Percentiles rank a stretch among this genome's conserved stretches.
These are phyloP conservation scores for Exobasidium cylindrosporum DNA, from an alignment of 1,284 basidiomycete species.

Conservation along the genomic window DNA sequence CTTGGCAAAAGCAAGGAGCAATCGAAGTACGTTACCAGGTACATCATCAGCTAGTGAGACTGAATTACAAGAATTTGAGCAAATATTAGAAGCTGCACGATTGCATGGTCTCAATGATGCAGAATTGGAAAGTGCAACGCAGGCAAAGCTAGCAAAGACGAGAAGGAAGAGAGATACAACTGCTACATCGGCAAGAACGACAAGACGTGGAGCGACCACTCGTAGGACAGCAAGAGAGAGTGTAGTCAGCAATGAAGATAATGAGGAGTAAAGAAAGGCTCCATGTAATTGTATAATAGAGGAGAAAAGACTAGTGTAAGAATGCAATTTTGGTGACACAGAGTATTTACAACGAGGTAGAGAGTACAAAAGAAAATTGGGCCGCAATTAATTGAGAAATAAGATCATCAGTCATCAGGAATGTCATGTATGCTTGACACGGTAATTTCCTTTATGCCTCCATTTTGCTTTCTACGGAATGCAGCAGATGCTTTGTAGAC, in stretches of 20 bases:
- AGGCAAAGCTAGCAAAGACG: conserved; percentile 30
- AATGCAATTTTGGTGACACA: too few species aligned
- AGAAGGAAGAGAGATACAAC: conserved; percentile 1
- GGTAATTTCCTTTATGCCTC: conserved; percentile 19
- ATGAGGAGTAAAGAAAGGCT: background rate
- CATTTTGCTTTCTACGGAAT: conserved; percentile 23
- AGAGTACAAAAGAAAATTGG: too few species aligned
- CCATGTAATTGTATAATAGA: too few species aligned
- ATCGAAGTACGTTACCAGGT: conserved; percentile 15
- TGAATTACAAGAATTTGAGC: conserved; percentile 51
- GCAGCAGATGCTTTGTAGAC: conserved; percentile 30
- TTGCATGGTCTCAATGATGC: conserved; percentile 86
- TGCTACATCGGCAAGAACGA: background rate
- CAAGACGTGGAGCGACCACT: background rate
- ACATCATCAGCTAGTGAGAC: conserved; percentile 14
- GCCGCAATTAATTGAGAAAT: background rate
- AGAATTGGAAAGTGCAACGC: conserved; percentile 68
- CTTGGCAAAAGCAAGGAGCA: conserved; percentile 5
- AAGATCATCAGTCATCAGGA: conserved; percentile 18
- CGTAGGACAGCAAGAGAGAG: background rate
- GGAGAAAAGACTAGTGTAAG: too few species aligned
- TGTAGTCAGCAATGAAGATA: background rate
- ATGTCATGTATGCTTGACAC: conserved; percentile 26
- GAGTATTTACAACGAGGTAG: too few species aligned
- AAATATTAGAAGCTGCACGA: conserved; percentile 79